phyloP scores from a whole-genome alignment of 768 basidiomycete species.

The Naematelia aurantialba region DNA sequence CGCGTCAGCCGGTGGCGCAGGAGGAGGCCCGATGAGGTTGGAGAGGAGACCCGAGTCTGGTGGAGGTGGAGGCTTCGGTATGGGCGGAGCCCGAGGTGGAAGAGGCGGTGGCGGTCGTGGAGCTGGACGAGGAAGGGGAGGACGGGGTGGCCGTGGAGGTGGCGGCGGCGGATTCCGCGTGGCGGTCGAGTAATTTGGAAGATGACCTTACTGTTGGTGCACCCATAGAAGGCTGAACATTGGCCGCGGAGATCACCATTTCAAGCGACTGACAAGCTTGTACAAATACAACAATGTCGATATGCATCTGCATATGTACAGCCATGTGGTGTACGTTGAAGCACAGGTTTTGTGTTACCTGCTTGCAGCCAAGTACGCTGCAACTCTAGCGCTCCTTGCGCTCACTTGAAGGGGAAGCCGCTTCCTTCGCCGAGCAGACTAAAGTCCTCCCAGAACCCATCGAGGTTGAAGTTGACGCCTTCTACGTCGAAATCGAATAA shows the following conservation, averaged over 20 bases:
- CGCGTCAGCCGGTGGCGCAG: slow-evolving; percentile 2
- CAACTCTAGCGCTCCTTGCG: no score
- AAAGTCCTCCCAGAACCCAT: slow-evolving; percentile 44
- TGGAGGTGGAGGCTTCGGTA: slow-evolving; percentile 6
- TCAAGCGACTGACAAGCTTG: no score
- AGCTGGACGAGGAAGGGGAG: slow-evolving; percentile 2
- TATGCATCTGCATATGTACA: no score
- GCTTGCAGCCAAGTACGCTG: no score
- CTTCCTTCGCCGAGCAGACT: slow-evolving; percentile 29
- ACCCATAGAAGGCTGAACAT: no score
- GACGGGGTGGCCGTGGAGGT: slow-evolving; percentile 7
- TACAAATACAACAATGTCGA: no score
- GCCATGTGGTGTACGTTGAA: no score
- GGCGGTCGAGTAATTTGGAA: no score
- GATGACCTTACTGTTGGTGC: no score
- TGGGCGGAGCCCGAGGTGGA: not conserved
- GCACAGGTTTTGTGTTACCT: no score
- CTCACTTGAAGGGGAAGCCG: slow-evolving; percentile 37
- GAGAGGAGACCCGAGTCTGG: not conserved
- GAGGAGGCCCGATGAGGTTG: slow-evolving; percentile 1
- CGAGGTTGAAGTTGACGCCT: slow-evolving; percentile 36
- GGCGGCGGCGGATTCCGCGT: not conserved
- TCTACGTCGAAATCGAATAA: slow-evolving; percentile 42
- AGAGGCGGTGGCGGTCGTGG: slow-evolving; percentile 1
- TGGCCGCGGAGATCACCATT: no score